Evolutionary conservation across 352 stramenopile species (phyloP).

Genomic region (Phytophthora europaea): DNA sequence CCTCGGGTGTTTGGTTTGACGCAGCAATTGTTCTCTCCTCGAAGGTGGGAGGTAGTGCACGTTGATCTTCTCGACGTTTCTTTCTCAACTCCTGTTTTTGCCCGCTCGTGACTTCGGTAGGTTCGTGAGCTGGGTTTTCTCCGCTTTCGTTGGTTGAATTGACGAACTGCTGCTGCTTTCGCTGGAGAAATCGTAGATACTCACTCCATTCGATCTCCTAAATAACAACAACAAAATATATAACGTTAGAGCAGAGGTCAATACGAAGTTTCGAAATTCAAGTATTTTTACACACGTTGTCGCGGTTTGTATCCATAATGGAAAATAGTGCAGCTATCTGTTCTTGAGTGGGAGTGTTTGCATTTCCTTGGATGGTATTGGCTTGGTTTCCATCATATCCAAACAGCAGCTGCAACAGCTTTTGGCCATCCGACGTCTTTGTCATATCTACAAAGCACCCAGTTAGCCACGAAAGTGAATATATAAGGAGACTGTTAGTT

Average conservation of each 20-base stretch:
- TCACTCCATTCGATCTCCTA: slow-evolving; percentile 69
- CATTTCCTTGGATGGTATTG: background rate
- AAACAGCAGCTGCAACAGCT: slow-evolving; percentile 53
- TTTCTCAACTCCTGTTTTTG: slow-evolving; percentile 32
- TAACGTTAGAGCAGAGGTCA: background rate
- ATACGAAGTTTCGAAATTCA: background rate
- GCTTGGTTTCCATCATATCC: slow-evolving; percentile 10
- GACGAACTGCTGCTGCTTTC: slow-evolving; percentile 11
- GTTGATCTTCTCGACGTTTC: slow-evolving; percentile 43
- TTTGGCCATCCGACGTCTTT: slow-evolving; percentile 47
- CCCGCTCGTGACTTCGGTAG: slow-evolving; percentile 9
- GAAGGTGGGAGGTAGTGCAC: background rate
- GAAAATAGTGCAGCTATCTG: slow-evolving; percentile 55
- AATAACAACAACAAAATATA: background rate
- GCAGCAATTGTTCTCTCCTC: background rate
- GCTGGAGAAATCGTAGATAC: slow-evolving; percentile 61
- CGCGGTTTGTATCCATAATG: slow-evolving; percentile 57
- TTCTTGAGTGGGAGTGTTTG: background rate
- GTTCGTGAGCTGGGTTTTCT: background rate
- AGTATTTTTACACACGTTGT: slow-evolving; percentile 45
- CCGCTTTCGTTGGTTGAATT: background rate
- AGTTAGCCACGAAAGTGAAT: background rate
- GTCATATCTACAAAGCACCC: slow-evolving; percentile 40
- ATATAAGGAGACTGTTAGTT: background rate
- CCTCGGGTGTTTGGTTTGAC: slow-evolving; percentile 17